Evolutionary conservation across 1,139 yeast species (phyloP), one percentile per base, ranked within the genome.

Genomic region (Pichia sp.): DNA sequence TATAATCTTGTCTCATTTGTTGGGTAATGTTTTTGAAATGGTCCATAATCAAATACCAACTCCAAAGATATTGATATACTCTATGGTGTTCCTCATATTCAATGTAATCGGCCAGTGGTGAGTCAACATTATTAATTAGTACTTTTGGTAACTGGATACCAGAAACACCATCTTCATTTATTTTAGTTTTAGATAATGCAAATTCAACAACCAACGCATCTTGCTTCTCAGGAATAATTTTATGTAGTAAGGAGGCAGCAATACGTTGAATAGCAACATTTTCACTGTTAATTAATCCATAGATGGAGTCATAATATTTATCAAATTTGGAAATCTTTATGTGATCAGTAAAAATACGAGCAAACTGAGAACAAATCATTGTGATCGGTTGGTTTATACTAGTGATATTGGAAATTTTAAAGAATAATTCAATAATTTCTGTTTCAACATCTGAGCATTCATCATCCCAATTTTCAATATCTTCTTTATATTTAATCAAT

Each of bases 11-110:
- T 50, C 90, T 73, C 56, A 87, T 72, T 40, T 79, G 76, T 56
- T 79, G 78, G 1, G 94, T 79, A 6, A 86, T 76, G 51, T 81
- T 80, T 48, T 77, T 75, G 61, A 89, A 86, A 61, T 81, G 81
- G 33, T 69, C 70, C 55, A 86, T 74, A 0, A 86, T 64, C 49
- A 87, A 66, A 49, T 69, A 68, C 95, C 96, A 89, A 41, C 81
- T 70, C 81, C 88, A 81, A 42, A 86, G 60, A 59, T 78, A 86
- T 39, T 67, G 70, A 40, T 74, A 63, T 32, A 72, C 66, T 2
- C 56, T 58, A 25, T 56, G 52, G n/a, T 63, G 63, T 18, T 67
- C 66, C 40, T 71, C 76, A 44, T 63, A 62, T 46, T 73, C 76
- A 44, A 70, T 58, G 45, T 67, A 70, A 26, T 73, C 77, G 34